Conservation (phyloP, 352 stramenopile species). For the Phytophthora ohioensis region DNA sequence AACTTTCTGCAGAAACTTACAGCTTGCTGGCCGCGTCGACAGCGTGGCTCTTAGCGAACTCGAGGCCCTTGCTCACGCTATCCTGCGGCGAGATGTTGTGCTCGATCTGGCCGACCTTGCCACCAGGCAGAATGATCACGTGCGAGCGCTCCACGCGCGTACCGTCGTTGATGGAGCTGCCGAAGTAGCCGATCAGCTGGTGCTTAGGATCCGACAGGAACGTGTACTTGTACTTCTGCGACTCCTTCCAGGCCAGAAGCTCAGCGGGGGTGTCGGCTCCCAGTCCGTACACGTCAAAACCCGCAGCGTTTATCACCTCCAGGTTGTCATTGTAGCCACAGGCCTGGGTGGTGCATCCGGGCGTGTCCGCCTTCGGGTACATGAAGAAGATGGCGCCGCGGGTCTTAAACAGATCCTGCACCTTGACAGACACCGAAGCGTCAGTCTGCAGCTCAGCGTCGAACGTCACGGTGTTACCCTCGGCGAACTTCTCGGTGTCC, state of each 20-base stretch:
- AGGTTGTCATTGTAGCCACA: slow-evolving; percentile 89
- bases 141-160: slow-evolving; percentile 83
- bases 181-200: slow-evolving; percentile 80
- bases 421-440: slow-evolving; percentile 57
- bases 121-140: slow-evolving; percentile 83
- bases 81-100: slow-evolving; percentile 79
- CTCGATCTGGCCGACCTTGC: slow-evolving; percentile 77
- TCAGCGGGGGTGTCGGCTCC: slow-evolving; percentile 73
- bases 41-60: slow-evolving; percentile 59
- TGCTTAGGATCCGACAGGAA: slow-evolving; percentile 86
- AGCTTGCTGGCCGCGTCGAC: slow-evolving; percentile 44
- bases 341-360: slow-evolving; percentile 84
- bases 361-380: slow-evolving; percentile 88
- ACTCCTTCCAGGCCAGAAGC: slow-evolving; percentile 80
- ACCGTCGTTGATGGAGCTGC: slow-evolving; percentile 71
- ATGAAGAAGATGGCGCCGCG: slow-evolving; percentile 90
- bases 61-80: slow-evolving; percentile 83
- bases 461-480: slow-evolving; percentile 61
- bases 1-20: slow-evolving; percentile 28
- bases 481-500: slow-evolving; percentile 38
- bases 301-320: slow-evolving; percentile 72
- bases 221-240: slow-evolving; percentile 83
- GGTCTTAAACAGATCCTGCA: slow-evolving; percentile 80
- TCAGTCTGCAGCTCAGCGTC: slow-evolving; percentile 79
- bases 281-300: slow-evolving; percentile 87